Percentiles rank a stretch among this genome's conserved stretches.
Conservation (phyloP, 2,329 filamentous ascomycete species). For the Ophiostoma tasmaniense region DNA sequence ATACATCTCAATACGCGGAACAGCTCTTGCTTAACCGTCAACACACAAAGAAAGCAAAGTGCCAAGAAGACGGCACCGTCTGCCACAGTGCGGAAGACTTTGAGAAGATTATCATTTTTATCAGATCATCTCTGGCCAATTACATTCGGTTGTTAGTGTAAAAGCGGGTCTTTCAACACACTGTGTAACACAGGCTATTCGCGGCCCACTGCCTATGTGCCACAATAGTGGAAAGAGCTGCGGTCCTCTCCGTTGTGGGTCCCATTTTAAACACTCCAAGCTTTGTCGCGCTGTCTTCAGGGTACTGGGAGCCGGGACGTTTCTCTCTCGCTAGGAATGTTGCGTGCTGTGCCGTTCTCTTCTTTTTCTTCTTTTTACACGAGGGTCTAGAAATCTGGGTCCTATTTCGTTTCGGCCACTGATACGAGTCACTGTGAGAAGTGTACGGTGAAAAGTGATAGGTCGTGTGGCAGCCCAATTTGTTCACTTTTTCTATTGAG, state of each 20-base stretch:
- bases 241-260: not conserved
- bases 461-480: not conserved
- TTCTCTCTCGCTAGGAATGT: too few relatives aligned
- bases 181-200: not conserved
- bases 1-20: too few relatives aligned
- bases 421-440: not conserved
- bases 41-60: not conserved
- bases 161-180: not conserved
- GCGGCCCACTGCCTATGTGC: not conserved
- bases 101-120: conserved; percentile 16
- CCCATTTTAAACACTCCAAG: not conserved
- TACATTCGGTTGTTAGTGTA: too few relatives aligned
- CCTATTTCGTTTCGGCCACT: not conserved
- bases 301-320: not conserved
- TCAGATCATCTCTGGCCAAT: conserved; percentile 24
- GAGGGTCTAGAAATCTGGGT: not conserved
- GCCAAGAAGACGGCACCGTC: not conserved
- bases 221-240: not conserved
- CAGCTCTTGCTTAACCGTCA: not conserved
- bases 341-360: not conserved
- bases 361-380: not conserved
- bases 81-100: not conserved
- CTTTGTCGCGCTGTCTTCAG: not conserved
- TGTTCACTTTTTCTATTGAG: not conserved
- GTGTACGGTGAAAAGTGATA: not conserved